Conservation (phyloP, 1,284 basidiomycete genomes). For the Phellinidium pouzarii region DNA sequence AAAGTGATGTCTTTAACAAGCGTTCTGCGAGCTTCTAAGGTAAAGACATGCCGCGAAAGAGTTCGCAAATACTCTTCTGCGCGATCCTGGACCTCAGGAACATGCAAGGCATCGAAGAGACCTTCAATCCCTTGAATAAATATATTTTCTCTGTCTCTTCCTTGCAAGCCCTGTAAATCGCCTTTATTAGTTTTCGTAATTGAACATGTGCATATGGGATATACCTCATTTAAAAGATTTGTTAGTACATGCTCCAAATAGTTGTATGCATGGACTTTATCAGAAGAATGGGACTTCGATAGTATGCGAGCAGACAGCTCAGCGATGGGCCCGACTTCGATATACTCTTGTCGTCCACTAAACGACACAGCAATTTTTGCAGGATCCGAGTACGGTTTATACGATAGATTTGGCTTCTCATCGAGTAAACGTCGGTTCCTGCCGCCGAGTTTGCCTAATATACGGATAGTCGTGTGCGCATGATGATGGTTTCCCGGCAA, state of each 20-base stretch:
- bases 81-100: constrained; percentile 62
- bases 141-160: constrained; percentile 69
- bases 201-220: constrained; percentile 20
- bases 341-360: constrained; percentile 57
- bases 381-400: constrained; percentile 60
- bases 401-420: constrained; percentile 75
- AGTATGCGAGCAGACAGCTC: constrained; percentile 67
- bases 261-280: constrained; percentile 72
- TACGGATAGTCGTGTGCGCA: constrained; percentile 93
- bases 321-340: constrained; percentile 73
- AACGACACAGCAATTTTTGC: constrained; percentile 73
- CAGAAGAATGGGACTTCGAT: constrained; percentile 49
- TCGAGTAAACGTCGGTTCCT: constrained; percentile 86
- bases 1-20: constrained; percentile 45
- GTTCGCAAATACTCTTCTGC: constrained; percentile 65
- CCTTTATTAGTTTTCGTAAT: not conserved
- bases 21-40: constrained; percentile 53
- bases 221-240: constrained; percentile 72
- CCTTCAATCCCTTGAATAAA: constrained; percentile 72
- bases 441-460: constrained; percentile 95
- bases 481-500: constrained; percentile 88
- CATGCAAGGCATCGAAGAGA: constrained; percentile 71
- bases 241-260: constrained; percentile 74
- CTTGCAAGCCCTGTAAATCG: constrained; percentile 53
- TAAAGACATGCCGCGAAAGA: constrained; percentile 65